Evolutionary conservation across 768 basidiomycete genomes (phyloP).

Genomic region (Kwoniella shandongensis): DNA sequence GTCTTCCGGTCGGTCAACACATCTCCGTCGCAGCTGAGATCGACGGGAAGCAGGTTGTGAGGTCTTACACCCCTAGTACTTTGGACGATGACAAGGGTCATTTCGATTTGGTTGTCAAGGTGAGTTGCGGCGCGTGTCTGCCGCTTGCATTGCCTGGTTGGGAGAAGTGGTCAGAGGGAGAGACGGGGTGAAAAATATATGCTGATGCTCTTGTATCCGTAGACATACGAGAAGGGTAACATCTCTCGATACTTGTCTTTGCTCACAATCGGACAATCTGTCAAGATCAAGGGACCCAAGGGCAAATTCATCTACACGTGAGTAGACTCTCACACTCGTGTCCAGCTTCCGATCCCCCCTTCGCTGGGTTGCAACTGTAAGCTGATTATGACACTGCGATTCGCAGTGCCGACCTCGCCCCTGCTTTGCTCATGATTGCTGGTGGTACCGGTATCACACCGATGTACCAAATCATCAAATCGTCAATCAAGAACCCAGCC

Average conservation of each 20-base stretch:
- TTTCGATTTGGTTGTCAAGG: constrained; percentile 98
- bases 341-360: neutral
- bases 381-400: constrained; percentile 6
- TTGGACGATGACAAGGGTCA: constrained; percentile 88
- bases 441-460: constrained; percentile 98
- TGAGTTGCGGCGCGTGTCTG: constrained; percentile 44
- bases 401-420: constrained; percentile 62
- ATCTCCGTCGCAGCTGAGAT: constrained; percentile 88
- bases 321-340: too few relatives aligned
- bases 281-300: constrained; percentile 93
- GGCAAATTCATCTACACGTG: constrained; percentile 81
- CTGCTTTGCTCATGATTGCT: constrained; percentile 91
- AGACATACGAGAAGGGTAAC: constrained; percentile 98
- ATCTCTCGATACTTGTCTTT: constrained; percentile 81
- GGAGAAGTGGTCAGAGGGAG: too few relatives aligned
- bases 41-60: constrained; percentile 80
- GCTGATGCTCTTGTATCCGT: neutral
- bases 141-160: neutral
- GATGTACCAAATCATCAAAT: constrained; percentile 96
- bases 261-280: constrained; percentile 81
- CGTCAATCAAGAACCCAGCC: constrained; percentile 81
- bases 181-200: neutral
- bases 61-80: constrained; percentile 94
- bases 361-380: neutral
- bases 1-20: constrained; percentile 95